Conservation (phyloP, 2,329 filamentous ascomycete genomes). For the Dactylellina haptotyla region DNA sequence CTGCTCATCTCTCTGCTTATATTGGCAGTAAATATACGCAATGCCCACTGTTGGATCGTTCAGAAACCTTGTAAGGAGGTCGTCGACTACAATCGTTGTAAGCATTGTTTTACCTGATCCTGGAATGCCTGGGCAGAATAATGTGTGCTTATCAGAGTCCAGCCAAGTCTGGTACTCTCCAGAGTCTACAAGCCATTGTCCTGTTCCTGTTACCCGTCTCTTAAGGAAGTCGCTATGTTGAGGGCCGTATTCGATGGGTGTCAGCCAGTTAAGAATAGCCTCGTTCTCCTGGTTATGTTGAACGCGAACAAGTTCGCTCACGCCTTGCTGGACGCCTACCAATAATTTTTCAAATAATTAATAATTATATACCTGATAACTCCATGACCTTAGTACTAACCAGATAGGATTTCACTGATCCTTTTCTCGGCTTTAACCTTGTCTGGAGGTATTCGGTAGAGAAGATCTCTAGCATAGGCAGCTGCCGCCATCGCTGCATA, state of each 20-base stretch:
- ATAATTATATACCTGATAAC: neutral
- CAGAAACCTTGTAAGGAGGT: neutral
- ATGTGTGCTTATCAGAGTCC: neutral
- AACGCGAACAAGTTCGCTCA: neutral
- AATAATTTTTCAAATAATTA: neutral
- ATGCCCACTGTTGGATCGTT: neutral
- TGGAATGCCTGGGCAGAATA: slow-evolving; percentile 32
- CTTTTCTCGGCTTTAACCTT: neutral
- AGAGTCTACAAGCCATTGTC: slow-evolving; percentile 16
- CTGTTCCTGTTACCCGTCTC: slow-evolving; percentile 20
- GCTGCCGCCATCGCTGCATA: slow-evolving; percentile 41
- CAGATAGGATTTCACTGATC: neutral
- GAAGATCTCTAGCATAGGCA: slow-evolving; percentile 6
- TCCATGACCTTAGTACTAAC: neutral
- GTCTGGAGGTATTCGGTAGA: neutral
- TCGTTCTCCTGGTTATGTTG: slow-evolving; percentile 31
- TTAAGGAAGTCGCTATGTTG: slow-evolving; percentile 63
- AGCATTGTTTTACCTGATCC: slow-evolving; percentile 19
- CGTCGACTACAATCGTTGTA: slow-evolving; percentile 4
- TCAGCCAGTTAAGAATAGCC: slow-evolving; percentile 62
- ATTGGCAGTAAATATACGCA: slow-evolving; percentile 58
- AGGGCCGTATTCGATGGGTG: slow-evolving; percentile 59
- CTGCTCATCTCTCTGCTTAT: slow-evolving; percentile 62
- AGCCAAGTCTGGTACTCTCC: neutral
- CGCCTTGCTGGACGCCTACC: neutral